phyloP scores from a whole-genome alignment of 345 rosid genomes.

The Ceriops zippeliana region DNA sequence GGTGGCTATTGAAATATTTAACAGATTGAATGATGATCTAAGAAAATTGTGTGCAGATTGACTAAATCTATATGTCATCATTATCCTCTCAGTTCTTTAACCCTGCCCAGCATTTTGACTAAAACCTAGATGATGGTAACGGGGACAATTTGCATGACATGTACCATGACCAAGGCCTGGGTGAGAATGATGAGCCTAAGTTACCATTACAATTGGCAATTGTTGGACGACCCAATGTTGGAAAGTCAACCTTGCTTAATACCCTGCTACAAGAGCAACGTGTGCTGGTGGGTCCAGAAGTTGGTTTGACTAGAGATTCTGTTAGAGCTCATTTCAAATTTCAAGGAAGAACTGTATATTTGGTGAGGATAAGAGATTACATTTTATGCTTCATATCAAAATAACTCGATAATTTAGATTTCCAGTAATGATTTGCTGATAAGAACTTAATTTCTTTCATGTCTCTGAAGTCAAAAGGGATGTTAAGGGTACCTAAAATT shows the following conservation, averaged over 20 bases:
- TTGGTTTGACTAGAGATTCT: constrained; percentile 94
- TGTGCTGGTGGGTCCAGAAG: constrained; percentile 95
- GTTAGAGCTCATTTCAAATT: constrained; percentile 75
- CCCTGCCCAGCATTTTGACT: constrained; percentile 20
- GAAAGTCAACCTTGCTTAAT: constrained; percentile 90
- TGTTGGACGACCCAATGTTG: constrained; percentile 92
- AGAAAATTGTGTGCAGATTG: background rate
- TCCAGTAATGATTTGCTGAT: too few species aligned
- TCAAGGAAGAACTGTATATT: constrained; percentile 75
- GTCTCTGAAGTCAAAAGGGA: too few species aligned
- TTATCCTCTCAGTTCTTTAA: background rate
- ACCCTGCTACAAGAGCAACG: constrained; percentile 87
- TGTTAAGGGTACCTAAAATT: too few species aligned
- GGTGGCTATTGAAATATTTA: background rate
- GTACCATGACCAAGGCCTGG: constrained; percentile 28
- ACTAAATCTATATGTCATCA: background rate
- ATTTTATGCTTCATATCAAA: too few species aligned
- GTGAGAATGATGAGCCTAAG: constrained; percentile 62
- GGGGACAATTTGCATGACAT: constrained; percentile 25
- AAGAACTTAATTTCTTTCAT: too few species aligned
- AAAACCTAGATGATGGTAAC: constrained; percentile 27
- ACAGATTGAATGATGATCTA: background rate
- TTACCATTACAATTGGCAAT: constrained; percentile 89
- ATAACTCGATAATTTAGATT: too few species aligned
- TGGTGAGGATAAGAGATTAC: constrained; percentile 43